Evolutionary conservation across 345 rosid species (phyloP).

Genomic region (Populus deltoides): DNA sequence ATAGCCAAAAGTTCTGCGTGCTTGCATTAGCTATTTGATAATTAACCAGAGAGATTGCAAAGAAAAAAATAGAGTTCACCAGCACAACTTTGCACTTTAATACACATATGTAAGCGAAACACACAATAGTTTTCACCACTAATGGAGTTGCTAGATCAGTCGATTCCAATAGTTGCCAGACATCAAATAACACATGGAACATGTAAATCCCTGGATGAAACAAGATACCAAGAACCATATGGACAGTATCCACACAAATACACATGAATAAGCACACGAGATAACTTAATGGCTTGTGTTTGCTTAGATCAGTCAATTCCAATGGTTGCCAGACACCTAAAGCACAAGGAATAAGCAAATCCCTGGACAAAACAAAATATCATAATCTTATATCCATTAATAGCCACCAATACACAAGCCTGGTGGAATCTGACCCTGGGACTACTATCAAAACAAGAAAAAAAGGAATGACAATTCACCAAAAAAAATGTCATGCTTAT

Average conservation of each 20-base stretch:
- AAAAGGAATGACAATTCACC: background rate
- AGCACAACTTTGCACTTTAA: no score
- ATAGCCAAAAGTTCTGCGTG: no score
- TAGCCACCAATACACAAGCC: background rate
- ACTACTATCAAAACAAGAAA: background rate
- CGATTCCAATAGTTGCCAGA: background rate
- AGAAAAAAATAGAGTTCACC: no score
- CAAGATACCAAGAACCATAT: background rate
- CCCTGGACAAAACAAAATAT: background rate
- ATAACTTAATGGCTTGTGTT: background rate
- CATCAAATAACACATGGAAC: background rate
- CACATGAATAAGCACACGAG: background rate
- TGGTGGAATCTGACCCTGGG: background rate
- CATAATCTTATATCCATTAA: background rate
- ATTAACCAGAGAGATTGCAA: no score
- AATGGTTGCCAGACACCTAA: background rate
- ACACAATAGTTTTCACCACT: no score
- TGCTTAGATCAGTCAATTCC: background rate
- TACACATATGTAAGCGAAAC: no score
- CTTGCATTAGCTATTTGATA: no score
- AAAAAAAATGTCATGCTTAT: background rate
- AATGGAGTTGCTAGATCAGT: background rate
- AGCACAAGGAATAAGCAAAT: background rate
- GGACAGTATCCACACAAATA: background rate
- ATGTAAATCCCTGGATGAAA: background rate